Conservation (phyloP, 257 asterid genomes). For the Solanum bulbocastanum region DNA sequence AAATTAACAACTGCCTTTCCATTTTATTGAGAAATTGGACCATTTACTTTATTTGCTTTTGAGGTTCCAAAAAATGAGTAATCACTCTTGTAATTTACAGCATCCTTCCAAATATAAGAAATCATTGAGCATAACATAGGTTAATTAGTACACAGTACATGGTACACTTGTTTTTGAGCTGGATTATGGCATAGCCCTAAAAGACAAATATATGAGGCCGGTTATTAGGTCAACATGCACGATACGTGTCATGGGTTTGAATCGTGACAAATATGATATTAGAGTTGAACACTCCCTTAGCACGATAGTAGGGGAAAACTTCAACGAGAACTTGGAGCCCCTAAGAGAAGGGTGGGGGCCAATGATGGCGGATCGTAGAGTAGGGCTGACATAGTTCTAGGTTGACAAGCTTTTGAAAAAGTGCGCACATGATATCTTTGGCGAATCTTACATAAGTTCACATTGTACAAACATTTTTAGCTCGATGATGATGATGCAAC, state of each 20-base stretch:
- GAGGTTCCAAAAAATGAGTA: neutral
- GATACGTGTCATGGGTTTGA: neutral
- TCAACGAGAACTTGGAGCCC: neutral
- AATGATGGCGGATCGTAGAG: neutral
- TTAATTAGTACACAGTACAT: neutral
- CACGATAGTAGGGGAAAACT: neutral
- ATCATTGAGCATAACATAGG: neutral
- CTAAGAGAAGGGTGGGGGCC: neutral
- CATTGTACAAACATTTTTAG: neutral
- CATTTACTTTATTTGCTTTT: neutral
- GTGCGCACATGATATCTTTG: neutral
- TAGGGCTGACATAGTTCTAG: neutral
- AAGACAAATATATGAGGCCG: neutral
- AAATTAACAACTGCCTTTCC: neutral
- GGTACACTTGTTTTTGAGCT: neutral
- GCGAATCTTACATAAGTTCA: neutral
- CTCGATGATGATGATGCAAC: neutral
- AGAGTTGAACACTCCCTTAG: neutral
- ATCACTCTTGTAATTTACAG: neutral
- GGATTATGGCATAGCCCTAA: neutral
- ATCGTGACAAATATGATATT: neutral
- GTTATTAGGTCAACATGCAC: neutral
- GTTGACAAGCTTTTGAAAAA: neutral
- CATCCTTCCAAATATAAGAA: neutral
- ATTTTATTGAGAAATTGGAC: neutral